phyloP scores from a whole-genome alignment of 2,329 filamentous ascomycete genomes.

The Sporothrix brasiliensis region DNA sequence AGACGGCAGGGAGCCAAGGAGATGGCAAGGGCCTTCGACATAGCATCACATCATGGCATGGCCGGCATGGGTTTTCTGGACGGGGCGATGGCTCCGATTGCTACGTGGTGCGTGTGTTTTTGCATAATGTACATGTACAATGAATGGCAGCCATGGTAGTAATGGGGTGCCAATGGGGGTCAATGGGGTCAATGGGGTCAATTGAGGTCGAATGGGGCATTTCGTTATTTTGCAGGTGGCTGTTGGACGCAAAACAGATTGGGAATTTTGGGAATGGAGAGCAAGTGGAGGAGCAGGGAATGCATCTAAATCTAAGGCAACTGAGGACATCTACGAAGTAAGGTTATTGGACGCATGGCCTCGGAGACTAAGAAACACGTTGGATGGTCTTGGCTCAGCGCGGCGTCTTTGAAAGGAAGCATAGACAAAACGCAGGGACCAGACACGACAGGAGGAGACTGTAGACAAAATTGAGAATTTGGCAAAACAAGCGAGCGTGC shows the following conservation, averaged over 20 bases:
- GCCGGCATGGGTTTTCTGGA: constrained; percentile 6
- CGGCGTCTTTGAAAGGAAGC: neutral
- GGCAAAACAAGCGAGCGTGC: constrained; percentile 4
- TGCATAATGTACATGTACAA: neutral
- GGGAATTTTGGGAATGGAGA: neutral
- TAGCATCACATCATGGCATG: constrained; percentile 24
- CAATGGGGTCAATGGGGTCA: neutral
- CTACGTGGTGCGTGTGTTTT: constrained; percentile 23
- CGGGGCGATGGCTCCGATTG: constrained; percentile 18
- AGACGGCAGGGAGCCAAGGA: neutral
- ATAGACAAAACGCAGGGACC: too few species aligned
- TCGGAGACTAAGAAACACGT: constrained; percentile 19
- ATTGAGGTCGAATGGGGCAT: neutral
- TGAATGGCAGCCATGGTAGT: neutral
- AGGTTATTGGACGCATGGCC: neutral
- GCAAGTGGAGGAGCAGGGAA: too few species aligned
- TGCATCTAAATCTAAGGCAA: neutral
- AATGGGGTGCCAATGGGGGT: neutral
- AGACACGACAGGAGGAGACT: neutral
- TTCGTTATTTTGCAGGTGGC: constrained; percentile 4
- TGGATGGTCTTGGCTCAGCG: constrained; percentile 4
- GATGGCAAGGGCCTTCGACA: neutral
- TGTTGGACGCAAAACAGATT: neutral
- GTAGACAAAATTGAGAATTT: neutral
- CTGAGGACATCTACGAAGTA: neutral